Evolutionary conservation across 495 filamentous ascomycete genomes (phyloP), one percentile per base, ranked within the genome.

Genomic region (Darksidea phi): DNA sequence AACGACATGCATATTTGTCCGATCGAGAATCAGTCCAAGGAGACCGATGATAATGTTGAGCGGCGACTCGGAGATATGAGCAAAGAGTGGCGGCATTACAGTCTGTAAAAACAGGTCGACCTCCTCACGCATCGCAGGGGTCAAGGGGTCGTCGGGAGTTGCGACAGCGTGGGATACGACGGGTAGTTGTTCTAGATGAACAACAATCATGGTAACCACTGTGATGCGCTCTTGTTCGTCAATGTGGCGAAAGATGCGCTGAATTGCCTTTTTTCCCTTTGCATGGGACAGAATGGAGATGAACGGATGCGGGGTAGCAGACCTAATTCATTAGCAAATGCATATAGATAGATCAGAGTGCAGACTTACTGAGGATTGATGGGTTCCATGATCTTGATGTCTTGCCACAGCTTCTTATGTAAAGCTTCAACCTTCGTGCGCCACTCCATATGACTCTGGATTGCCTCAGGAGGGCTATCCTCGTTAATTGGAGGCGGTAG

Each of bases 231-330:
- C 92, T 68, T 96, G 88, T 41, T 88, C 85, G 57, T 88, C 88
- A 51, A 96, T 89, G 68, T 96, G 91, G 37, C 91, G 88, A 83
- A 96, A 97, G 49, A 99, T 86, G 52, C 94, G 88, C 21, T 89
- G 89, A 65, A 99, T 89, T 0, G 89, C 88, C 72, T 94, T 95
- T 78, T 96, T 99, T 67, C 94, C 95, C 77, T 99, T 99, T 48
- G 83, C 83, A 71, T 91, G 96, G 6, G 91, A 93, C 13, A 99
- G 82, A 70, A 99, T 91, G 28, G 90, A 88, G 67, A 99, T 96
- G 79, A 99, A 99, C 0, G 94, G 94, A 71, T 99, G 95, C 1
- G 90, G 83, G 5, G 79, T 79, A 12, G 84, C 82, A 12, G 82
- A 71, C 48, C 74, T 75, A 42, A 28, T 28, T 47, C 3, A 47